Percentiles rank a stretch among this genome's conserved stretches.
phyloP scores from a whole-genome alignment of 495 filamentous ascomycete genomes.

The Penicillium steckii region DNA sequence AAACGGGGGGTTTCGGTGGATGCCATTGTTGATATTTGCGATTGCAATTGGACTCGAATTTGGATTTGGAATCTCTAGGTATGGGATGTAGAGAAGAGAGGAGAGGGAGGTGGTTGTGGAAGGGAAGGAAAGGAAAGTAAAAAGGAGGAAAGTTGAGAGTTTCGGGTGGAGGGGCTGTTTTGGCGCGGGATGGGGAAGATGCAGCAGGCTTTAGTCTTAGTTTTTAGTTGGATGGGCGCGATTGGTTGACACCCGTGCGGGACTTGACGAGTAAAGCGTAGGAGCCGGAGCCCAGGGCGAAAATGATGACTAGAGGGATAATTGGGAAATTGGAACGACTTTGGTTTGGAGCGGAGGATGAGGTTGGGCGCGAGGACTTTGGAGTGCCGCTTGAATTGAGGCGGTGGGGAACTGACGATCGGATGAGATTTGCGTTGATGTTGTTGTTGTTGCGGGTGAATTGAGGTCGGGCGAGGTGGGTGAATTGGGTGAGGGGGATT shows the following conservation, averaged over 20 bases:
- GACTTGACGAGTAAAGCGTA: constrained; percentile 63
- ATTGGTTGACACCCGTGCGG: constrained; percentile 39
- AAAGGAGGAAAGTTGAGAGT: not conserved
- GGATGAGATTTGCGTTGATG: constrained; percentile 1
- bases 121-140: not conserved
- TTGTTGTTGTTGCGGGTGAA: constrained; percentile 1
- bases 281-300: constrained; percentile 54
- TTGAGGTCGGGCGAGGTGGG: constrained; percentile 17
- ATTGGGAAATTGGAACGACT: constrained; percentile 55
- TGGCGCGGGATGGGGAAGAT: constrained; percentile 5
- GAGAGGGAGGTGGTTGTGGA: not conserved
- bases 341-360: constrained; percentile 29
- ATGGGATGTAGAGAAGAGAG: not conserved
- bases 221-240: constrained; percentile 14
- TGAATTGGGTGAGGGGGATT: not conserved
- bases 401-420: constrained; percentile 19
- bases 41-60: not conserved
- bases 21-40: constrained; percentile 22
- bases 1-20: constrained; percentile 61
- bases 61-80: not conserved
- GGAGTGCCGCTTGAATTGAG: constrained; percentile 18
- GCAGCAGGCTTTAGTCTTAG: constrained; percentile 7
- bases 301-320: constrained; percentile 63
- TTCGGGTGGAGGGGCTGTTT: constrained; percentile 8
- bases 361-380: constrained; percentile 18